Evolutionary conservation across 331 rosid genomes (phyloP), one percentile per base, ranked within the genome.

Genomic region (Dryas integrifolia): DNA sequence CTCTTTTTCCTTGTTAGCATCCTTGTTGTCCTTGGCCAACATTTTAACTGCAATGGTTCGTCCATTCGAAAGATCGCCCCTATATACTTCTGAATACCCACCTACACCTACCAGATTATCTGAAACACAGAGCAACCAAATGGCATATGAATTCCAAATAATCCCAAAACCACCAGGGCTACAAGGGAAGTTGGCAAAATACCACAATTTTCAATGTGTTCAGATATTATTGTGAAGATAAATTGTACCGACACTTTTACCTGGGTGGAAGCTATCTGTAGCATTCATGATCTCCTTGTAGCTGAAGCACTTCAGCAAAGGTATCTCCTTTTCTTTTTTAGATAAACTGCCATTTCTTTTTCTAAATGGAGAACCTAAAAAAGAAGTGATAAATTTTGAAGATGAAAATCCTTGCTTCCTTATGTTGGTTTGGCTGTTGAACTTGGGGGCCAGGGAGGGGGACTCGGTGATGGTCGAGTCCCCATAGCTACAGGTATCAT

Each of bases 51-150:
- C 98, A 47, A 94, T 91, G 59, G 70, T 67, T 74, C 67, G 9
- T 65, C 96, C 96, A 79, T 88, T 81, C 53, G 74, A 58, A 73
- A 89, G 84, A 70, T 82, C 85, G 43, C 96, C 98, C 82, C 72
- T 89, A 74, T 89, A 94, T 41, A 94, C 98, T 69, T 89, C 98
- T 5, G 96, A 91, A 76, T 94, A 94, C 39, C 97, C 98, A 35
- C 98, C 98, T 67, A 85, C 69, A 41, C 98, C 98, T 10, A 84
- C 96, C 69, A 91, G 52, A 62, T 89, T 81, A 71, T 91, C 98
- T 94, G 75, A 69, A 69, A 52, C 67, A 50, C 50, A 45, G 12
- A 74, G 18, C 44, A 79, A 69, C 0, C 3, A 48, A 48, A 38
- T 67, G 50, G 43, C 56, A 52, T 51, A 51, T 67, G 45, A 26